Evolutionary conservation across 2,329 filamentous ascomycete genomes (phyloP), one percentile per base, ranked within the genome.

Genomic region (Zalaria sp.): DNA sequence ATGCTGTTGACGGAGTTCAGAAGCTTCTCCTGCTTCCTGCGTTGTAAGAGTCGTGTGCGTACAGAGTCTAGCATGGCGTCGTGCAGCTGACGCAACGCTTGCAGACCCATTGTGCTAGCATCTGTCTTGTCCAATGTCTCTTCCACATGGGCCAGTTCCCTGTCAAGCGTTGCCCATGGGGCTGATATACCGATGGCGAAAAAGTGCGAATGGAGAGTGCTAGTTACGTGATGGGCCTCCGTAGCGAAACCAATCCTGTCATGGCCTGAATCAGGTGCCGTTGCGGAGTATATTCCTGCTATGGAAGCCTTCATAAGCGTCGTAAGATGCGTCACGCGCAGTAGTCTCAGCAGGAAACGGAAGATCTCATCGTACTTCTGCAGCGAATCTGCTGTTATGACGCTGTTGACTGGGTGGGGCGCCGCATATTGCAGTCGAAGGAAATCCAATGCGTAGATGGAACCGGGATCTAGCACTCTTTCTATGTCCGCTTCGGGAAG

Each of bases 361-460:
- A 95, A 96, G 31, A 95, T 72, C 37, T 72, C 70, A 57, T 96
- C 91, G 53, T 95, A 96, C 51, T 86, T 86, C 42, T 77, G 66
- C 7, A 96, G 63, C 1, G 81, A 72, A 0, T 69, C 58, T 0
- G 77, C 68, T 0, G 85, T 87, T 35, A 98, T 79, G 46, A 96
- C 71, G 0, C 78, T 68, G 34, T 79, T 70, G 0, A 96, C 66
- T 1, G 84, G 76, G 0, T 73, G 60, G 0, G 87, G 81, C 0
- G 87, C 72, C 34, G 81, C 83, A 61, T 95, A 96, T 37, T 87
- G 82, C 5, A 98, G 66, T 2, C 85, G 77, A 10, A 98, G 68
- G 54, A 98, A 96, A 60, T 96, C 91, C n/a, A 96, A 69, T 0
- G 91, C 91, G 55, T 89, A 79, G 11, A 96, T 71, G 0, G 81